Evolutionary conservation across 805 yeast genomes (phyloP), one percentile per base, ranked within the genome.

Genomic region (Myxozyma nipponensis): DNA sequence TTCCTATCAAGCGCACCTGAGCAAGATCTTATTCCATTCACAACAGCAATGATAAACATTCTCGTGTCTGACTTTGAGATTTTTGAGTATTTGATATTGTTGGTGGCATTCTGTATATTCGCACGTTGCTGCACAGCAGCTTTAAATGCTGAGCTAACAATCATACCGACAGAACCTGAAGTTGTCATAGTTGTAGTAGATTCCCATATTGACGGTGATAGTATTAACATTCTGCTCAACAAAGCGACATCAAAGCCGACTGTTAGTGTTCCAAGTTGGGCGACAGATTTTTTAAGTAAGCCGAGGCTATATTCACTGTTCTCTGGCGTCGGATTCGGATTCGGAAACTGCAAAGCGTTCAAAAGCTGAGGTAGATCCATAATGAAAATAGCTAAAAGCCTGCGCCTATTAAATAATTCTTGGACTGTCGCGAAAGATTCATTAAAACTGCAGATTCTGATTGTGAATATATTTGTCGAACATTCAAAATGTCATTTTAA

Each of bases 171-270:
- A n/a, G 19, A 13, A 7, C 19, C 19, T 17, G 17, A 6, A 7
- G 17, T 17, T 18, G 19, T 17, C 6, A 7, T 18, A 17, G 21
- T 35, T 10, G 38, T n/a, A 35, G 21, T n/a, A 7, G 32, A 35
- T 4, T 32, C 39, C 55, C 55, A 51, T 17, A 52, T 42, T 15
- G 53, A 32, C 13, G 52, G 53, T 17, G 56, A 47, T 13, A 52
- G 47, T 21, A 52, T 13, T 7, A 48, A 6, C 49, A 48, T 48
- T 13, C 56, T 49, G 34, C 49, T 19, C 35, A 52, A 24, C 6
- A 48, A 44, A 2, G 56, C 56, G 19, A 52, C 25, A n/a, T 52
- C 53, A 21, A 42, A 45, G 7, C 43, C 56, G 36, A 28, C 39
- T 10, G 23, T 19, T 17, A 48, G 45, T 6, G 7, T 3, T 1